Evolutionary conservation across 768 basidiomycete species (phyloP).

Genomic region (Russula abietina): DNA sequence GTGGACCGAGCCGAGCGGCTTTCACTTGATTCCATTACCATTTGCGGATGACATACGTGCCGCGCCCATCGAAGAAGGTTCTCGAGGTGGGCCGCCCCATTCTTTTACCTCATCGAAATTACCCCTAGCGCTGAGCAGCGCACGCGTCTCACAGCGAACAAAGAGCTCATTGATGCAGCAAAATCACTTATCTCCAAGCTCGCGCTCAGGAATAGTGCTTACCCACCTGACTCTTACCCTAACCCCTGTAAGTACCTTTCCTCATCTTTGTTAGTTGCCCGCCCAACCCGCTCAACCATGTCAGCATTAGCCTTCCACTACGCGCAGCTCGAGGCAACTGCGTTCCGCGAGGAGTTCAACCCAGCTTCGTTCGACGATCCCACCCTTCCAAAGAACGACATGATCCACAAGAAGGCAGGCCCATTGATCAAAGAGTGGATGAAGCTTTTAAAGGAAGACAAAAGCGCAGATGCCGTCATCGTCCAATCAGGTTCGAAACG

Average conservation of each 20-base stretch:
- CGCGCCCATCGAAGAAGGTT: constrained; percentile 60
- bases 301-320: constrained; percentile 83
- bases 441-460: constrained; percentile 51
- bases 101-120: constrained; percentile 4
- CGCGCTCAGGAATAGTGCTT: constrained; percentile 68
- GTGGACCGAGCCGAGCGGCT: constrained; percentile 80
- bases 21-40: constrained; percentile 89
- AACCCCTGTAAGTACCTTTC: constrained; percentile 64
- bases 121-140: constrained; percentile 7
- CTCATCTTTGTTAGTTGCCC: background rate
- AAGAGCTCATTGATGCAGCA: constrained; percentile 62
- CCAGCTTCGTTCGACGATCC: constrained; percentile 71
- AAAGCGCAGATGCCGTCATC: constrained; percentile 50
- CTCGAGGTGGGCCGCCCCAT: constrained; percentile 44
- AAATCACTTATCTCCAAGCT: constrained; percentile 73
- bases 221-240: constrained; percentile 84
- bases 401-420: constrained; percentile 70
- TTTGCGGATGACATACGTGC: constrained; percentile 91
- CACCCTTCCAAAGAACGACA: constrained; percentile 68
- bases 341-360: constrained; percentile 88
- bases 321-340: constrained; percentile 83
- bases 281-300: constrained; percentile 2
- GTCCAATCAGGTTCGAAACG: constrained; percentile 55
- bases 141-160: constrained; percentile 45
- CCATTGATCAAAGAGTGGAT: constrained; percentile 68